Conservation (phyloP, 2,329 filamentous ascomycete species). For the Fusarium chlamydosporum region DNA sequence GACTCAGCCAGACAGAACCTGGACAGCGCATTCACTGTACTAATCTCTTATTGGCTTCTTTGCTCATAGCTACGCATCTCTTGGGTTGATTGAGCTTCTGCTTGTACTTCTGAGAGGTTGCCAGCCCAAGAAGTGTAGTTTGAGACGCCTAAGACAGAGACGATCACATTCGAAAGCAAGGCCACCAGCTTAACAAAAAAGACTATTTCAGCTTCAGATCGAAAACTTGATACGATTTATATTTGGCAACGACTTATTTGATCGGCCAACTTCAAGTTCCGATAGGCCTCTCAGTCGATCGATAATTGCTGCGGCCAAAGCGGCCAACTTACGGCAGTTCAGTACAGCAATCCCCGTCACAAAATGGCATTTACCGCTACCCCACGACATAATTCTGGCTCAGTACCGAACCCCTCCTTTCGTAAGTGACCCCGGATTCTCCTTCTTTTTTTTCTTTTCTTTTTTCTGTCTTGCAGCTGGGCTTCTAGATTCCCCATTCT, state of each 20-base stretch:
- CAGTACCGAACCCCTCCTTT: constrained; percentile 65
- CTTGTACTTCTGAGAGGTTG: constrained; percentile 5
- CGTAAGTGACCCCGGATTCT: constrained; percentile 58
- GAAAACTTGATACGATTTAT: neutral
- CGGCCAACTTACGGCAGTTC: constrained; percentile 38
- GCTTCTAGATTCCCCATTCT: constrained; percentile 14
- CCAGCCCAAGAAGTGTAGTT: neutral
- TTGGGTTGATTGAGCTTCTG: constrained; percentile 3
- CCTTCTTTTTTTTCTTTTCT: neutral
- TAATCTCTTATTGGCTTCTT: neutral
- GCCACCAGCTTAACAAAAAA: neutral
- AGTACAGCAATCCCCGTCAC: neutral
- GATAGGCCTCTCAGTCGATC: constrained; percentile 6
- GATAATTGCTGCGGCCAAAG: constrained; percentile 38
- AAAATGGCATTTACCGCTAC: constrained; percentile 36
- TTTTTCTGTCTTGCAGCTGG: constrained; percentile 13
- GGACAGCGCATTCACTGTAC: neutral
- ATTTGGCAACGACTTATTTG: constrained; percentile 24
- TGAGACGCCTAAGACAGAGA: neutral
- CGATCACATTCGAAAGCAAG: neutral
- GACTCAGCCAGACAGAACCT: constrained; percentile 8
- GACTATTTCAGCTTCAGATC: neutral
- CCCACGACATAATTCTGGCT: constrained; percentile 41
- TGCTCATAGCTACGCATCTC: neutral
- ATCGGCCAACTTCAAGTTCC: constrained; percentile 4